phyloP scores from a whole-genome alignment of 768 basidiomycete species.

The Lactifluus piperatus region DNA sequence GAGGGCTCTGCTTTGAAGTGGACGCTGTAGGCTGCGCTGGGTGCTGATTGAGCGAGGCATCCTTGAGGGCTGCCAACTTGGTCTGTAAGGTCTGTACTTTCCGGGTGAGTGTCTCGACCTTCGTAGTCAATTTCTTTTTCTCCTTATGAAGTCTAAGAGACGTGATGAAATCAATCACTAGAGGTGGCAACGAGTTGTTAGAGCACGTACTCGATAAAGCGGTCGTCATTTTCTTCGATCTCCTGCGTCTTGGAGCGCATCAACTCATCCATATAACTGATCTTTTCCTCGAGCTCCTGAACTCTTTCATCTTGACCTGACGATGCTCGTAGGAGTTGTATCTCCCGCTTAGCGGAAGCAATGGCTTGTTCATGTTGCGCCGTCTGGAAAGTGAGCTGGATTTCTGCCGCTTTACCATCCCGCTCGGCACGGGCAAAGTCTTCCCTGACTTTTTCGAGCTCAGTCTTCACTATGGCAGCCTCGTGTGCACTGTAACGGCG shows the following conservation, averaged over 20 bases:
- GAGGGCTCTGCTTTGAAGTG: conserved; percentile 19
- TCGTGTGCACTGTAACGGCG: conserved; percentile 40
- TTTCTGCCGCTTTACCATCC: conserved; percentile 51
- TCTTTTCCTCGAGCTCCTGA: conserved; percentile 56
- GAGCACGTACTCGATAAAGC: conserved; percentile 60
- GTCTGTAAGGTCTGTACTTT: conserved; percentile 66
- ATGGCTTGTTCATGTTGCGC: conserved; percentile 62
- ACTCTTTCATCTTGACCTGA: conserved; percentile 49
- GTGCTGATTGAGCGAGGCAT: conserved; percentile 23
- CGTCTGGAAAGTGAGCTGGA: conserved; percentile 53
- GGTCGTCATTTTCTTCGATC: conserved; percentile 81
- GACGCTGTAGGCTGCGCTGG: conserved; percentile 16
- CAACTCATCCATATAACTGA: conserved; percentile 68
- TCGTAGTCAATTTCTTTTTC: conserved; percentile 65
- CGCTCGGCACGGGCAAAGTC: conserved; percentile 35
- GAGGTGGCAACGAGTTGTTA: neutral
- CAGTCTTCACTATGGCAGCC: conserved; percentile 29
- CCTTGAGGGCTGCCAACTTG: conserved; percentile 51
- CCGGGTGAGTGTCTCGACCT: conserved; percentile 61
- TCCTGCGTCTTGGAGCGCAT: conserved; percentile 61
- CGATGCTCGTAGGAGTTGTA: conserved; percentile 42
- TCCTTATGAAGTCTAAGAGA: conserved; percentile 61
- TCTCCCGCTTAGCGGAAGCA: conserved; percentile 47
- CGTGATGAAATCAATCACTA: conserved; percentile 1
- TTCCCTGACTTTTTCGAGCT: conserved; percentile 18